Percentiles rank a stretch among this genome's conserved stretches.
Conservation (phyloP, 179 eudicot species). For the Nepenthes alata region DNA sequence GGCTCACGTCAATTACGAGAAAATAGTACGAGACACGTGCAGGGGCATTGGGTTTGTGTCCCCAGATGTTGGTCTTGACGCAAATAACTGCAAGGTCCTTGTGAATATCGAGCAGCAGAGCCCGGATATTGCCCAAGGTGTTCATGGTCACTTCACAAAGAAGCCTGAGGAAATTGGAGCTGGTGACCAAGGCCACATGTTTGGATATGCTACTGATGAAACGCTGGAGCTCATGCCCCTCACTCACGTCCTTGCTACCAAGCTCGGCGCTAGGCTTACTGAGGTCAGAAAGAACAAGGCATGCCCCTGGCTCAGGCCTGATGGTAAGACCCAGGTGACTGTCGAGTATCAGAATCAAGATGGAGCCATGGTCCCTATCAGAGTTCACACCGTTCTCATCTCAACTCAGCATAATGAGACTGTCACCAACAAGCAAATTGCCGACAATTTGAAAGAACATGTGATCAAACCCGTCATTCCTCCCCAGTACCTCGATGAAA, state of each 20-base stretch:
- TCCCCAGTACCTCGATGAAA: slow-evolving; percentile 15
- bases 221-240: slow-evolving; percentile 21
- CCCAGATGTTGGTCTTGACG: slow-evolving; percentile 20
- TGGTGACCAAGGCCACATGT: slow-evolving; percentile 21
- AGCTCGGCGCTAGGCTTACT: slow-evolving; percentile 21
- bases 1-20: slow-evolving; percentile 15
- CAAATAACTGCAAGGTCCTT: slow-evolving; percentile 16
- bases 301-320: slow-evolving; percentile 22
- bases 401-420: slow-evolving; percentile 21
- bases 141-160: slow-evolving; percentile 21
- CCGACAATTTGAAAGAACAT: slow-evolving; percentile 11
- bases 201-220: slow-evolving; percentile 21
- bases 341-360: slow-evolving; percentile 14
- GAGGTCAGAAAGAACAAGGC: slow-evolving; percentile 20
- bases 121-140: slow-evolving; percentile 22
- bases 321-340: slow-evolving; percentile 18
- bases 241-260: slow-evolving; percentile 23
- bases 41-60: slow-evolving; percentile 16
- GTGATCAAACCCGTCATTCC: slow-evolving; percentile 23
- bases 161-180: slow-evolving; percentile 23
- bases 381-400: slow-evolving; percentile 23
- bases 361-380: slow-evolving; percentile 22
- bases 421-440: slow-evolving; percentile 12
- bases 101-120: slow-evolving; percentile 20
- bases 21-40: slow-evolving; percentile 17